Evolutionary conservation across 108 stramenopile genomes (phyloP), one percentile per base, ranked within the genome.

Genomic region (Aurantiochytrium sp.): DNA sequence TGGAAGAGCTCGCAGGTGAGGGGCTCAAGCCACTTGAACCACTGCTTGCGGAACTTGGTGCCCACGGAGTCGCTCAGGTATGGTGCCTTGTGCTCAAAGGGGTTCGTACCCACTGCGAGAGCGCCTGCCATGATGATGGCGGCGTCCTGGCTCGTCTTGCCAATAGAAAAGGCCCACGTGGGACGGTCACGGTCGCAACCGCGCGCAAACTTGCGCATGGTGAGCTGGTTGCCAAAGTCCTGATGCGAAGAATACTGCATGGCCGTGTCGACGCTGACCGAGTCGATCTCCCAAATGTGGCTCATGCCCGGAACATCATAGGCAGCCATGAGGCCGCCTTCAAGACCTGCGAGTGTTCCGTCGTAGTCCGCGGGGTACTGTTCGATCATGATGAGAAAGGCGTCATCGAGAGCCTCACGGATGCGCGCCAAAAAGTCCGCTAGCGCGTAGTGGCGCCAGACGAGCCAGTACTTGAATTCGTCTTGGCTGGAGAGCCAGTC

Each of bases 171-270:
- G 59, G 87, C 59, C 87, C 87, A 88, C 59, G 87, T 88, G 19
- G 87, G 87, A 18, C 42, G 29, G 2, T 58, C 59, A 8, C 59
- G 16, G 59, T 88, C 87, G 87, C 28, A 35, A 5, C 87, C 87
- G 59, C 87, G 87, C 29, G 87, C 87, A 28, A n/a, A 88, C 59
- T 88, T 88, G 59, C 87, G 87, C 59, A 88, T 88, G 12, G 59
- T 88, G 23, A 88, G 29, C 43, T 88, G 87, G 87, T 88, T 88
- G 28, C 42, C 87, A 58, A 88, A 60, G 58, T 88, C 87, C 58
- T 60, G 42, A 23, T 19, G 87, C 16, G 58, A 60, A 10, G 59
- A 16, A 28, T 60, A 88, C 59, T 88, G 58, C 87, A 88, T 88
- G 6, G 42, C 87, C 42, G 29, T 88, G 42, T 58, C 4, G 12